A percentile compares a stretch with the other conserved stretches of the same genome.
Evolutionary conservation across 1,139 yeast genomes (phyloP).

Genomic region (Chernovozyma aurita): DNA sequence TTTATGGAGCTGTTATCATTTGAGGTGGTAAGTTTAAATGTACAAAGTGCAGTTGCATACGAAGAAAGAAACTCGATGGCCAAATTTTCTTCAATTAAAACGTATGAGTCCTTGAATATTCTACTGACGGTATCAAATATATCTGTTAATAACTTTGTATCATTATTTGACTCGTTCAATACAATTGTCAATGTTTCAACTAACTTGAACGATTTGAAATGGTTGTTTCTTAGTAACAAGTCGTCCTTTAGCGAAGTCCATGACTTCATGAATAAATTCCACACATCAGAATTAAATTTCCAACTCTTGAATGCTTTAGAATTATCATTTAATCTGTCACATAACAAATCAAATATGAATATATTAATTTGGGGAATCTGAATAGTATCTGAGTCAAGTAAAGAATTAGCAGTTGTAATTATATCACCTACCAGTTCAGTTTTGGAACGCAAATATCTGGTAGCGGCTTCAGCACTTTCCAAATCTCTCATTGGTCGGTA

Average conservation of each 20-base stretch:
- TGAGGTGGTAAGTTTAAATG: conserved; percentile 4
- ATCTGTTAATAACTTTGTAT: conserved; percentile 10
- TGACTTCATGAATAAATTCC: conserved; percentile 42
- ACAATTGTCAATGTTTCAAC: conserved; percentile 18
- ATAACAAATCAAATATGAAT: conserved; percentile 62
- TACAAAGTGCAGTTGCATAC: conserved; percentile 11
- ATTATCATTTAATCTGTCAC: conserved; percentile 60
- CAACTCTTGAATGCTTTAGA: conserved; percentile 30
- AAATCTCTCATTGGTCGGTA: conserved; percentile 13
- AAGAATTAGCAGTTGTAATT: conserved; percentile 32
- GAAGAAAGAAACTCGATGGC: conserved; percentile 18
- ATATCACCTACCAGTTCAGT: conserved; percentile 42
- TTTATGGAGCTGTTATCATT: conserved; percentile 5
- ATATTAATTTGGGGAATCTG: conserved; percentile 58
- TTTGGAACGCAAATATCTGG: conserved; percentile 61
- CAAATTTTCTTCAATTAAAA: conserved; percentile 31
- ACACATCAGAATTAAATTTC: conserved; percentile 36
- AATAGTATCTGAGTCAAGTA: conserved; percentile 37
- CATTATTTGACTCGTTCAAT: conserved; percentile 7
- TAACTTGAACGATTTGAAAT: conserved; percentile 28
- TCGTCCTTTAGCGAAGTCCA: conserved; percentile 27
- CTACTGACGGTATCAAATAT: conserved; percentile 16
- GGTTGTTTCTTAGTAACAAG: conserved; percentile 20
- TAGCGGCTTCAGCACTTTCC: conserved; percentile 54
- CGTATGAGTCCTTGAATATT: conserved; percentile 20